phyloP scores from a whole-genome alignment of 2,329 filamentous ascomycete genomes.

The Apiospora saccharicola region DNA sequence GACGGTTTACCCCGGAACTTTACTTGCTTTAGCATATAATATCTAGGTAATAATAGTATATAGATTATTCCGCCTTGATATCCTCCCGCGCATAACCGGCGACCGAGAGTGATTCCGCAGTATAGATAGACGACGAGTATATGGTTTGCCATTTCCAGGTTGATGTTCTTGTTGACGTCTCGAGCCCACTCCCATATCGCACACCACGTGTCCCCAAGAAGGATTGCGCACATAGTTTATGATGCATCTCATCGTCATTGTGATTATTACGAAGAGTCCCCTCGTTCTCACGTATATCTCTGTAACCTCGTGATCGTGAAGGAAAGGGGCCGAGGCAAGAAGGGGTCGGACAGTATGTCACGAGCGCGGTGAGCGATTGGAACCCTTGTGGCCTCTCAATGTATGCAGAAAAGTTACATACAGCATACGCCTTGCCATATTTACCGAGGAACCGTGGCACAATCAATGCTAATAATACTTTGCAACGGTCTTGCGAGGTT shows the following conservation, averaged over 20 bases:
- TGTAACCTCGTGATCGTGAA: background rate
- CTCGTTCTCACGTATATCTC: background rate
- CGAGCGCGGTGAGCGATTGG: background rate
- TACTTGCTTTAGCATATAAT: background rate
- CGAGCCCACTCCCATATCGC: background rate
- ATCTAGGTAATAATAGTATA: background rate
- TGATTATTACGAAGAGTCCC: background rate
- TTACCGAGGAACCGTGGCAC: background rate
- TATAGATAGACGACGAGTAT: background rate
- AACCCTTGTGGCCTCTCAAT: background rate
- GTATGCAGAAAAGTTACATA: background rate
- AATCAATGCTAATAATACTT: too few relatives aligned
- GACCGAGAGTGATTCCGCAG: background rate
- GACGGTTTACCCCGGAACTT: background rate
- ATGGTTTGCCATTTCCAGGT: background rate
- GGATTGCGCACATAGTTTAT: background rate
- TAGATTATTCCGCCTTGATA: background rate
- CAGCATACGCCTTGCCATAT: background rate
- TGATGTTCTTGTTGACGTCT: background rate
- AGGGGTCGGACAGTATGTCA: background rate
- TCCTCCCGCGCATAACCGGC: background rate
- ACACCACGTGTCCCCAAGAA: background rate
- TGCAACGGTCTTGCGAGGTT: background rate
- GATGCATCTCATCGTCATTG: background rate
- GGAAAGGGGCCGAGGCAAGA: background rate